These are phyloP conservation scores for Fraxinus paxiana DNA, from an alignment of 305 asterid species.

Conservation along the genomic window DNA sequence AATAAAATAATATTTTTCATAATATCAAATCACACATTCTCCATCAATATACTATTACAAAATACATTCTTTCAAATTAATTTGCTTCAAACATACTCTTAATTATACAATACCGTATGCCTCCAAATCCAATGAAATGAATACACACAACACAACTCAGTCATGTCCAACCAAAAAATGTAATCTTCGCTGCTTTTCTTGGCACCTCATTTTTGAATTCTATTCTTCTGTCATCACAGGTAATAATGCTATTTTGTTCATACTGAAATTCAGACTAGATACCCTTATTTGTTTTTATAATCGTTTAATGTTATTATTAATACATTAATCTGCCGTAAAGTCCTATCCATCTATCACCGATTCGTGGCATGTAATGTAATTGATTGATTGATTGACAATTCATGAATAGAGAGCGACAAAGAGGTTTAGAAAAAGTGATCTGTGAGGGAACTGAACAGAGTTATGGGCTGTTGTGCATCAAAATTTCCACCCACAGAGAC, in stretches of 20 bases:
- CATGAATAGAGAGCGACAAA: background rate
- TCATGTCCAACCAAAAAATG: background rate
- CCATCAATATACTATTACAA: no score
- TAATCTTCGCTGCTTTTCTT: background rate
- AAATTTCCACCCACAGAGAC: conserved; percentile 41
- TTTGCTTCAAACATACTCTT: no score
- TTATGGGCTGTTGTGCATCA: conserved; percentile 60
- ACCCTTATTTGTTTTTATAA: background rate
- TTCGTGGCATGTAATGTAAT: background rate
- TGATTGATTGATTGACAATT: background rate
- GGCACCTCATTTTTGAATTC: background rate
- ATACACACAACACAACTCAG: background rate
- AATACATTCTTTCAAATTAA: no score
- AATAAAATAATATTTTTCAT: no score
- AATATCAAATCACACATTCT: no score
- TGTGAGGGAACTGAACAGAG: background rate
- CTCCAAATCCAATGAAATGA: background rate
- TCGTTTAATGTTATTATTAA: background rate
- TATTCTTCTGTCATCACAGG: background rate
- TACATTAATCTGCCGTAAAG: background rate
- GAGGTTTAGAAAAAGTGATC: background rate
- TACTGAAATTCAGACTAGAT: background rate
- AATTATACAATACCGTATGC: background rate
- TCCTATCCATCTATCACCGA: background rate
- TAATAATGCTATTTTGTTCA: background rate